Evolutionary conservation across 371 early-diverging fungal species (phyloP).

Genomic region (Mortierella sp.): DNA sequence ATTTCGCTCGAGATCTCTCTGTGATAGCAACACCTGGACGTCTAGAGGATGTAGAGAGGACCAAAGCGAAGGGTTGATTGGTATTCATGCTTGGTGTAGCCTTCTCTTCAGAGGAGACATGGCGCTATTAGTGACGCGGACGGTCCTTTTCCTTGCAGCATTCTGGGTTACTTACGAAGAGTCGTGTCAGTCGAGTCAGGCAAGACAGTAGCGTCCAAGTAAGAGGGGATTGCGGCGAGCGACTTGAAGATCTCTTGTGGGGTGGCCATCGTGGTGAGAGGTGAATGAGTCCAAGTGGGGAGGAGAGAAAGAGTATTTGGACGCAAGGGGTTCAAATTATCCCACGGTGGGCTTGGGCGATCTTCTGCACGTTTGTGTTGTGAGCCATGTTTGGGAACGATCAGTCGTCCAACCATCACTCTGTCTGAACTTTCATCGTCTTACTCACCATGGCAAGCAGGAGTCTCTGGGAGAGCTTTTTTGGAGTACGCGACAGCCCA

Average conservation of each 20-base stretch:
- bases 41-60: slow-evolving; percentile 8
- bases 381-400: slow-evolving; percentile 19
- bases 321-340: background rate
- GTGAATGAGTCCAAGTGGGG: slow-evolving; percentile 2
- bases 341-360: background rate
- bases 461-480: slow-evolving; percentile 40
- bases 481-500: slow-evolving; percentile 26
- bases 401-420: too few relatives aligned
- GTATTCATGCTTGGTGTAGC: too few relatives aligned
- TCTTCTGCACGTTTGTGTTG: slow-evolving; percentile 2
- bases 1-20: slow-evolving; percentile 62
- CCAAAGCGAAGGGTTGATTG: background rate
- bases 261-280: slow-evolving; percentile 21
- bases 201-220: slow-evolving; percentile 53
- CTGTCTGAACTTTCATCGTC: too few relatives aligned
- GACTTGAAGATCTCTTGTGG: slow-evolving; percentile 52
- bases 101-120: background rate
- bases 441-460: slow-evolving; percentile 12
- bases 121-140: too few relatives aligned
- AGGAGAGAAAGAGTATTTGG: background rate
- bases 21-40: slow-evolving; percentile 51
- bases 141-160: too few relatives aligned
- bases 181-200: slow-evolving; percentile 35
- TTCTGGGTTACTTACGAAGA: slow-evolving; percentile 25
- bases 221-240: slow-evolving; percentile 52